These are phyloP conservation scores for Flaveria sonorensis DNA, from an alignment of 129 eudicot species.

Conservation along the genomic window DNA sequence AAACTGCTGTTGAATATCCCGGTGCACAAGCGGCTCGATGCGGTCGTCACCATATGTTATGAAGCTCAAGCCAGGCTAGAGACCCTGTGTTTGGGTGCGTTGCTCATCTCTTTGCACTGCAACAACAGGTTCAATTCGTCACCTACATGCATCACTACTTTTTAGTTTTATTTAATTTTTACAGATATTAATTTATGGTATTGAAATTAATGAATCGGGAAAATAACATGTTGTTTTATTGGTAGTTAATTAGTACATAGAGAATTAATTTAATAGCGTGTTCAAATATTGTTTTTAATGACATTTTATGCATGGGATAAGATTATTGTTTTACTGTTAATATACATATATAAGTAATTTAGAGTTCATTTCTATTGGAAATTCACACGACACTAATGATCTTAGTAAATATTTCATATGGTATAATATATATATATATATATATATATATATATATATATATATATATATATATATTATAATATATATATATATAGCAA, in stretches of 20 bases:
- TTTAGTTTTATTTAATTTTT: no score
- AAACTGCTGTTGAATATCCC: conserved; percentile 68
- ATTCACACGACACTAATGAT: background rate
- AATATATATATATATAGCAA: no score
- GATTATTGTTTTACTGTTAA: no score
- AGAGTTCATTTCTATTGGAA: background rate
- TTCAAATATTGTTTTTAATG: no score
- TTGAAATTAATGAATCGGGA: no score
- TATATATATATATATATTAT: no score
- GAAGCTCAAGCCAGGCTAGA: conserved; percentile 85
- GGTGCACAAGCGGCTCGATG: conserved; percentile 66
- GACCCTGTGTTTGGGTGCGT: conserved; percentile 87
- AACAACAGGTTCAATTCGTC: conserved; percentile 81
- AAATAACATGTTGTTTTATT: background rate
- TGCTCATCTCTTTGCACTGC: conserved; percentile 76
- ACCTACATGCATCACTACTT: background rate
- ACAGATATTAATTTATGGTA: no score
- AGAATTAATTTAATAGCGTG: background rate
- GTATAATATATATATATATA: no score
- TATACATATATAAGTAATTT: background rate
- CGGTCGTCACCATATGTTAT: conserved; percentile 79
- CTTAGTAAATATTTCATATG: background rate
- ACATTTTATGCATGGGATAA: no score
- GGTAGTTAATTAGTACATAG: background rate
- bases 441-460: no score